Conservation (phyloP, 2,329 filamentous ascomycete species). For the Myriangium duriaei region DNA sequence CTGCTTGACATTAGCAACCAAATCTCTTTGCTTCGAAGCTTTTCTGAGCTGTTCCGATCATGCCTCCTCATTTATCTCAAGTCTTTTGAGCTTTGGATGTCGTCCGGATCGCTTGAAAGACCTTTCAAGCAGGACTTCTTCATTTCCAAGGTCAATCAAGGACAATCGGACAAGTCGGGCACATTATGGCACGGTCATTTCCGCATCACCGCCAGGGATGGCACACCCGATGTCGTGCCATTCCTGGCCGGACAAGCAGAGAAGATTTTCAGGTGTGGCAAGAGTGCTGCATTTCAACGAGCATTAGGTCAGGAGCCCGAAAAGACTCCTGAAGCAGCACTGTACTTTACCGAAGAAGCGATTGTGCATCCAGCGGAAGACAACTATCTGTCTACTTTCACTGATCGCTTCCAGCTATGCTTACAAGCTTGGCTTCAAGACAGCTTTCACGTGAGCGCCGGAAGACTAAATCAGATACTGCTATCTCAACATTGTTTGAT, state of each 20-base stretch:
- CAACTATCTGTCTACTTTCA: constrained; percentile 42
- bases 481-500: constrained; percentile 57
- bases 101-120: constrained; percentile 53
- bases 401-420: constrained; percentile 57
- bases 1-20: constrained; percentile 59
- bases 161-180: constrained; percentile 39
- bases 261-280: constrained; percentile 76
- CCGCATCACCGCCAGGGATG: constrained; percentile 49
- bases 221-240: constrained; percentile 53
- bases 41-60: constrained; percentile 61
- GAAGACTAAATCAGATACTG: constrained; percentile 51
- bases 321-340: constrained; percentile 2
- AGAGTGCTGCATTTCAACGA: constrained; percentile 75
- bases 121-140: constrained; percentile 59
- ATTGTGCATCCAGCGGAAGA: constrained; percentile 4
- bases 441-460: constrained; percentile 59
- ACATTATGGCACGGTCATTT: constrained; percentile 70
- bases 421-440: constrained; percentile 67
- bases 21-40: constrained; percentile 45
- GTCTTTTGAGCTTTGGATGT: constrained; percentile 75
- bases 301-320: constrained; percentile 43
- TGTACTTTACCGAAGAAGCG: background rate
- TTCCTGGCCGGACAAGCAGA: constrained; percentile 59
- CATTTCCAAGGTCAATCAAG: constrained; percentile 46
- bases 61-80: constrained; percentile 74